These are phyloP conservation scores for Aphanomyces stellatus DNA, from an alignment of 352 stramenopile species.

Conservation along the genomic window DNA sequence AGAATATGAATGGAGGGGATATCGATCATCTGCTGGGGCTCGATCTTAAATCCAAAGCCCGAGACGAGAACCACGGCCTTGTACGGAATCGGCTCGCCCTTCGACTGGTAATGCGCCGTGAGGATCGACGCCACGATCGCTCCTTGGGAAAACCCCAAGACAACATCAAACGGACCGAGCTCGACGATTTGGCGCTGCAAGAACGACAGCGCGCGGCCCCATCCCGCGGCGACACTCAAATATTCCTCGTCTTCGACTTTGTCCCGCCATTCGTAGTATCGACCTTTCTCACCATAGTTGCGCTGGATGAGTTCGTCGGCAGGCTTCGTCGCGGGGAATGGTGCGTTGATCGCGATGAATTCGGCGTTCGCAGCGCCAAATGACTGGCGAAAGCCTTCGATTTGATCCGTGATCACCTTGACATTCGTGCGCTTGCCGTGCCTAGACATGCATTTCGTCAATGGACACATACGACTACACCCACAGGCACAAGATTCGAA, in stretches of 20 bases:
- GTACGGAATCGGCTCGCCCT: background rate
- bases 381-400: conserved; percentile 8
- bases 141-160: conserved; percentile 79
- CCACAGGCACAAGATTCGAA: conserved; percentile 11
- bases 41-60: background rate
- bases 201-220: conserved; percentile 28
- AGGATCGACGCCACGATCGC: conserved; percentile 7
- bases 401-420: conserved; percentile 5
- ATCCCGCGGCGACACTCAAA: background rate
- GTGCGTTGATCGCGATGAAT: conserved; percentile 9
- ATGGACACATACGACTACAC: background rate
- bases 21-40: background rate
- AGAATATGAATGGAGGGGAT: conserved; percentile 48
- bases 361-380: conserved; percentile 3
- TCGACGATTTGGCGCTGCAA: conserved; percentile 45
- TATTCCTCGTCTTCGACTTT: background rate
- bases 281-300: conserved; percentile 21
- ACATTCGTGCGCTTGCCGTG: conserved; percentile 17
- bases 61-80: conserved; percentile 16
- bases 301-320: conserved; percentile 10
- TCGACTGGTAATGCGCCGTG: conserved; percentile 1
- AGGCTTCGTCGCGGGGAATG: conserved; percentile 12
- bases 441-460: background rate
- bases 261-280: conserved; percentile 26
- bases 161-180: conserved; percentile 55